A percentile compares a stretch with the other conserved stretches of the same genome.
These are phyloP conservation scores for Penicillium sp. DNA, from an alignment of 2,329 filamentous ascomycete genomes.

Conservation along the genomic window DNA sequence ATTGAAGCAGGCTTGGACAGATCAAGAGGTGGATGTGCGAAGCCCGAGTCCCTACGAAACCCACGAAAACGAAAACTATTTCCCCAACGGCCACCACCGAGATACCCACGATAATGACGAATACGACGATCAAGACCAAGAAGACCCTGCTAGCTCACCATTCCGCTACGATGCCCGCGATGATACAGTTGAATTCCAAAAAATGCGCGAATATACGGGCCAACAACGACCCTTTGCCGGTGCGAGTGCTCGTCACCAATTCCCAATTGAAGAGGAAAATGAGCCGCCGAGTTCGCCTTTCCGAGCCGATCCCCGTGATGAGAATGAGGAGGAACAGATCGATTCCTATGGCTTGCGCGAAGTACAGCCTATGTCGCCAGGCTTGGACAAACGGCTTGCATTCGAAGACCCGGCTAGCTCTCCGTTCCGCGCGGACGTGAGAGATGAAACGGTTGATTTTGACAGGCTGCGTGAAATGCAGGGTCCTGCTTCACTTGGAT, in stretches of 20 bases:
- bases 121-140: conserved; percentile 28
- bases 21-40: conserved; percentile 16
- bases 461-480: conserved; percentile 28
- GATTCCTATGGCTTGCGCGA: conserved; percentile 28
- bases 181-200: conserved; percentile 42
- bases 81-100: conserved; percentile 3
- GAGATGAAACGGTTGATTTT: conserved; percentile 42
- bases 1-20: conserved; percentile 31
- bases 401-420: conserved; percentile 41
- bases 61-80: conserved; percentile 16
- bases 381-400: conserved; percentile 24
- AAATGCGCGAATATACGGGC: conserved; percentile 24
- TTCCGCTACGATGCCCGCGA: conserved; percentile 44
- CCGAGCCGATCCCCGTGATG: conserved; percentile 38
- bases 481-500: conserved; percentile 14
- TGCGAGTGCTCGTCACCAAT: conserved; percentile 10
- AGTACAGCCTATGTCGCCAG: conserved; percentile 26
- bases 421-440: conserved; percentile 42
- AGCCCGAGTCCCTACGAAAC: conserved; percentile 22
- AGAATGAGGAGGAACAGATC: conserved; percentile 21
- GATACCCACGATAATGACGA: conserved; percentile 31
- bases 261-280: conserved; percentile 18
- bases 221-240: conserved; percentile 7
- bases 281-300: conserved; percentile 47
- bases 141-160: conserved; percentile 44